Conservation (phyloP, 2,329 filamentous ascomycete species). For the Sporothrix pallida region DNA sequence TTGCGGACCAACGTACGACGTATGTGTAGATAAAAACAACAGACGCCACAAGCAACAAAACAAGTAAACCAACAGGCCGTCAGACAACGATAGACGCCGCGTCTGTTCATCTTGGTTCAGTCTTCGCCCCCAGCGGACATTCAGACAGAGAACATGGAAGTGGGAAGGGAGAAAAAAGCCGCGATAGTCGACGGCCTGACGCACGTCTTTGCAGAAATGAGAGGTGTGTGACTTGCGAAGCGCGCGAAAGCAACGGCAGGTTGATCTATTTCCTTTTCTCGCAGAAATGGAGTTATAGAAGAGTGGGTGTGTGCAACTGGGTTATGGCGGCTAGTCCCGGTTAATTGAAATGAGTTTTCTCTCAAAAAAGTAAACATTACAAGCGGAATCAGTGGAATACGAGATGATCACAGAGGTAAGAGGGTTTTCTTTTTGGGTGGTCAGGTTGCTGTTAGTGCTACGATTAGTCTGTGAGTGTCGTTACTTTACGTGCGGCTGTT, state of each 20-base stretch:
- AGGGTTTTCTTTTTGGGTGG: neutral
- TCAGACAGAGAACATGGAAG: neutral
- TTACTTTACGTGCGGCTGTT: conserved; percentile 10
- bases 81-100: neutral
- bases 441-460: too few species aligned
- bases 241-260: conserved; percentile 11
- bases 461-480: too few species aligned
- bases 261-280: neutral
- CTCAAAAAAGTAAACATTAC: neutral
- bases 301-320: too few species aligned
- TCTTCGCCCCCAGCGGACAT: conserved; percentile 23
- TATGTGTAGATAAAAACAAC: neutral
- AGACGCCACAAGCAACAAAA: neutral
- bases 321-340: conserved; percentile 12
- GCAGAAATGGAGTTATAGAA: neutral
- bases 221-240: neutral
- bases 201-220: too few species aligned
- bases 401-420: neutral
- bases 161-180: neutral
- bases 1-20: too few species aligned
- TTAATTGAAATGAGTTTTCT: neutral
- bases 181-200: neutral
- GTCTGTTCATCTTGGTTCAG: conserved; percentile 21
- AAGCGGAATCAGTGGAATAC: neutral
- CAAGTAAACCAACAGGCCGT: neutral